Percentiles rank a stretch among this genome's conserved stretches.
Conservation (phyloP, 106 monocot genomes). For the Alisma plantagoaquatica region DNA sequence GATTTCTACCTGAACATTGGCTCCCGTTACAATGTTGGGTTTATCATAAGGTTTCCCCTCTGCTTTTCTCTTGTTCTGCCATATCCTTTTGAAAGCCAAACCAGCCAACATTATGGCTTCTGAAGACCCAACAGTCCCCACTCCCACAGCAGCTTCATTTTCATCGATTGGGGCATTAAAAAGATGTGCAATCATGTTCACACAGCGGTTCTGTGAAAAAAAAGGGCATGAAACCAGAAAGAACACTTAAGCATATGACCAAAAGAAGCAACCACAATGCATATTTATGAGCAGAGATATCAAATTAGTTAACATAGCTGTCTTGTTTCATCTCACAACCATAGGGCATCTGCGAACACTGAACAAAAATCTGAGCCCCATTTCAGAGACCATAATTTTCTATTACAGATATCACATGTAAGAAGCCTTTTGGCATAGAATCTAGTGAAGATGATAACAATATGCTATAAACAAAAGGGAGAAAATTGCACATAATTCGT, state of each 20-base stretch:
- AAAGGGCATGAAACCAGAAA: neutral
- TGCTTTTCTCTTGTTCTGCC: slow-evolving; percentile 73
- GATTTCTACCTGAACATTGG: slow-evolving; percentile 61
- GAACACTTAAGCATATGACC: neutral
- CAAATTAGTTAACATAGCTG: neutral
- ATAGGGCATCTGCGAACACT: neutral
- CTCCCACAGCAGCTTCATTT: slow-evolving; percentile 55
- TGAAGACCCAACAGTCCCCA: slow-evolving; percentile 71
- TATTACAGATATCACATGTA: too few species aligned
- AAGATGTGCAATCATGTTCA: slow-evolving; percentile 78
- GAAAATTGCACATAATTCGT: too few species aligned
- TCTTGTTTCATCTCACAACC: neutral
- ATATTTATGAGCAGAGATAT: neutral
- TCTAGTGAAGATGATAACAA: too few species aligned
- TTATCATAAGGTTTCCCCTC: slow-evolving; percentile 70
- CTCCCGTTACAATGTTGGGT: slow-evolving; percentile 81
- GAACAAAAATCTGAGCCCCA: too few species aligned
- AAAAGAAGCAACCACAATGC: neutral
- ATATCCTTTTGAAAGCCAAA: slow-evolving; percentile 74
- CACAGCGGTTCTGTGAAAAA: slow-evolving; percentile 58
- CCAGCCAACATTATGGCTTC: slow-evolving; percentile 90
- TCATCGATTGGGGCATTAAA: slow-evolving; percentile 63
- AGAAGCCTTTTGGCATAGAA: too few species aligned
- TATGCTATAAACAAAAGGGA: too few species aligned
- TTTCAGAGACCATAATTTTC: too few species aligned